Evolutionary conservation across 495 filamentous ascomycete genomes (phyloP), one percentile per base, ranked within the genome.

Genomic region (Penicillium paradoxum): DNA sequence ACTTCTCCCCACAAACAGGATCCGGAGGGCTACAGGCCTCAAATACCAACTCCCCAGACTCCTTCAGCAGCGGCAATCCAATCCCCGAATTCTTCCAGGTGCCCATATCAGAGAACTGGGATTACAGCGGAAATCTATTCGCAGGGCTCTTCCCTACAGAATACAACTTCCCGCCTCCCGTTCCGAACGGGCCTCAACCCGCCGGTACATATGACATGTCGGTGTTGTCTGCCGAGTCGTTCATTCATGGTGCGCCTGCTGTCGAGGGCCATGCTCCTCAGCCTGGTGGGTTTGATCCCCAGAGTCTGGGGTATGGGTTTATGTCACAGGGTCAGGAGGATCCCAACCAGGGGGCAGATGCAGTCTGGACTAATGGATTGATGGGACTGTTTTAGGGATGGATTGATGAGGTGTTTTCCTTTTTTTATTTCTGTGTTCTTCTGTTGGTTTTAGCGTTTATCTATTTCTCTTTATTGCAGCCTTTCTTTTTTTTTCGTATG

Each of bases 51-150:
- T 66, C 65, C 44, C 66, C 65, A 41, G 56, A 58, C 51, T 65
- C 64, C 9, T 49, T 52, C 54, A 63, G 40, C 52, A 62, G 52
- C 41, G 17, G 14, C 33, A 50, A 46, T 37, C 22, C 53, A 19
- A 59, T 68, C 38, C 66, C 71, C 3, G 66, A 68, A 24, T 62
- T 71, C 29, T 75, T 71, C 69, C 67, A 71, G 52, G 62, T 72
- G 21, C 72, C 72, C 0, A 29, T 73, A 24, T 61, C 66, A 3
- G 72, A 64, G 3, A 65, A 73, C 46, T 73, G 70, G 72, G 60
- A 69, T 46, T 60, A 69, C 38, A 63, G 69, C 18, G 55, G 59
- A 9, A 63, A 71, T 11, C 49, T 69, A 22, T 64, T 69, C 39
- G 46, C 56, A 18, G 63, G 62, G 13, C 59, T 73, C n/a, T 66